These are phyloP conservation scores for Syzygium syzygioides DNA, from an alignment of 441 rosid genomes.

Conservation along the genomic window DNA sequence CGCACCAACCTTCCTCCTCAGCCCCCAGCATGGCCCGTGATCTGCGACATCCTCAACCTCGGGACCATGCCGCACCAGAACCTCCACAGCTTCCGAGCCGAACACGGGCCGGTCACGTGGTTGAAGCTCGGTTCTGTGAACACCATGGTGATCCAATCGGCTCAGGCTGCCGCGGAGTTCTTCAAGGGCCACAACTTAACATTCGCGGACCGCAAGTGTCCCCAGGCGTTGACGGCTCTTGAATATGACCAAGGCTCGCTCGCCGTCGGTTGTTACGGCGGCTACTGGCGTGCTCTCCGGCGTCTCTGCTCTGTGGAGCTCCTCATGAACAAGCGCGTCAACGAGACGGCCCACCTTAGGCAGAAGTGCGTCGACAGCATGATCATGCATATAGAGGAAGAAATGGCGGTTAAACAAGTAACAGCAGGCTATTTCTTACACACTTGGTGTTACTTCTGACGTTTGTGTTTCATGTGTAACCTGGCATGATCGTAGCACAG, in stretches of 20 bases:
- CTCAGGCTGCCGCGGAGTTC: not conserved
- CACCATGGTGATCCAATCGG: not conserved
- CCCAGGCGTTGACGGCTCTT: not conserved
- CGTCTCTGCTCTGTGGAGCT: not conserved
- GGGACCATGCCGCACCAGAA: slow-evolving; percentile 14
- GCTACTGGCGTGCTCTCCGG: not conserved
- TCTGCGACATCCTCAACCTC: slow-evolving; percentile 22
- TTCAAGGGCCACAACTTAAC: not conserved
- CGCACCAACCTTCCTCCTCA: slow-evolving; percentile 8
- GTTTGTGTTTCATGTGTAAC: not conserved
- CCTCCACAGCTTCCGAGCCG: slow-evolving; percentile 7
- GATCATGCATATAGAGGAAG: not conserved
- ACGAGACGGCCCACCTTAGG: not conserved
- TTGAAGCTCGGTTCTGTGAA: slow-evolving; percentile 8
- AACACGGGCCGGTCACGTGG: slow-evolving; percentile 15
- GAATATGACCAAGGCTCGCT: not conserved
- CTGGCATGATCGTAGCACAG: too few relatives aligned
- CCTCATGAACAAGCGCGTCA: not conserved
- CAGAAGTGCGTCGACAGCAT: not conserved
- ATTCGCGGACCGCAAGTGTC: not conserved
- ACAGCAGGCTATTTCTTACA: not conserved
- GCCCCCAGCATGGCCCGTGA: slow-evolving; percentile 15
- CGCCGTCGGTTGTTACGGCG: not conserved
- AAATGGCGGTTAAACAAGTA: not conserved
- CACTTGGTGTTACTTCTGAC: not conserved